Evolutionary conservation across 1,139 yeast genomes (phyloP).

Genomic region (Pichia sp.): DNA sequence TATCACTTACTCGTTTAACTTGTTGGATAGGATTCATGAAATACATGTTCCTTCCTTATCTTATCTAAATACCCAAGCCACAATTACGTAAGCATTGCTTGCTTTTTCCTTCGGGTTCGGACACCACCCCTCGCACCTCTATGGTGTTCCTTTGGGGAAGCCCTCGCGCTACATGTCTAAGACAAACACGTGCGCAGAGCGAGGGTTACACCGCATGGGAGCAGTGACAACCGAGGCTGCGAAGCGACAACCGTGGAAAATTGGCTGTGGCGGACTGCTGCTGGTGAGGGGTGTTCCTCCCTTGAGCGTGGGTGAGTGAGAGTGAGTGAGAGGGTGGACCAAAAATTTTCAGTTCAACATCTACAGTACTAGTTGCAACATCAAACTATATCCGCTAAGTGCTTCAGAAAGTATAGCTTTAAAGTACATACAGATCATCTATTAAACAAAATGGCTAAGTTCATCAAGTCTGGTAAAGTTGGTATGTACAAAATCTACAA

Average conservation of each 20-base stretch:
- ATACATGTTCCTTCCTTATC: background rate
- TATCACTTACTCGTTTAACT: too few relatives aligned
- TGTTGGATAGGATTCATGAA: too few relatives aligned
- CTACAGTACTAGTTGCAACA: background rate
- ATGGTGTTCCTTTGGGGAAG: background rate
- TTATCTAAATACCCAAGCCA: background rate
- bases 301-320: conserved; percentile 2
- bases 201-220: background rate
- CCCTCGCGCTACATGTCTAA: background rate
- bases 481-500: conserved; percentile 54
- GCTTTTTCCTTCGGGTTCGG: background rate
- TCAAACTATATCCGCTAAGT: background rate
- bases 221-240: background rate
- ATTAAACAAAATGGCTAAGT: conserved; percentile 67
- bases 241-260: background rate
- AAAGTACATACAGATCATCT: conserved; percentile 13
- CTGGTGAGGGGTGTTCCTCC: background rate
- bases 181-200: background rate
- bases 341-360: conserved; percentile 12
- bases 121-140: conserved; percentile 4
- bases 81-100: background rate
- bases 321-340: background rate
- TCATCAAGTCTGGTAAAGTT: conserved; percentile 99
- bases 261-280: background rate
- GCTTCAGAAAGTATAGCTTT: background rate